phyloP scores from a whole-genome alignment of 345 rosid species.

The Firmiana major region DNA sequence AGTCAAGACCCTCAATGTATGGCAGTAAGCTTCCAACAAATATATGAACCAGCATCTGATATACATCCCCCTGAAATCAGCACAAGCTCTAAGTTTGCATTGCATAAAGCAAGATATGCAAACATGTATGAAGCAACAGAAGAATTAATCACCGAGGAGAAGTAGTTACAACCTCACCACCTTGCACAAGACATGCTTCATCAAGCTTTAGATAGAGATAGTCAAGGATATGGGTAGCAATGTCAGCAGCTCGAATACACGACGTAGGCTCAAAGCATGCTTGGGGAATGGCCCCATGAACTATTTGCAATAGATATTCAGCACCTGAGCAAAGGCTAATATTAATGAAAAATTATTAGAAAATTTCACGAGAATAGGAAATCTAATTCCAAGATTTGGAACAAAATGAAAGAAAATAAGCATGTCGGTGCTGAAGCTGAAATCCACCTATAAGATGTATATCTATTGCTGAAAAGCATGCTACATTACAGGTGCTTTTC shows the following conservation, averaged over 20 bases:
- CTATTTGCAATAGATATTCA: conserved; percentile 67
- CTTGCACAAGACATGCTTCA: conserved; percentile 78
- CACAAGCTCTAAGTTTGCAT: conserved; percentile 9
- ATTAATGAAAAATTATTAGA: conserved; percentile 33
- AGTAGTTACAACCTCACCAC: conserved; percentile 78
- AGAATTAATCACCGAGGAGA: neutral
- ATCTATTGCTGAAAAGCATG: neutral
- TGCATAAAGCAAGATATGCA: conserved; percentile 13
- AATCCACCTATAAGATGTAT: neutral
- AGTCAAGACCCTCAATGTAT: conserved; percentile 69
- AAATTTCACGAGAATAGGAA: conserved; percentile 21
- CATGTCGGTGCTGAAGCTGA: neutral
- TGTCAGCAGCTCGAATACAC: conserved; percentile 55
- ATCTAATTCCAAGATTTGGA: neutral
- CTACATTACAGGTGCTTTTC: no score
- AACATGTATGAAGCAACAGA: conserved; percentile 12
- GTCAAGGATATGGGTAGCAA: conserved; percentile 67
- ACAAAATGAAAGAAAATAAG: neutral
- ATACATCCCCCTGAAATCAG: conserved; percentile 73
- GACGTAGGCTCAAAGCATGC: conserved; percentile 46
- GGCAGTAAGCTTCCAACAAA: conserved; percentile 78
- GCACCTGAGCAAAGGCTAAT: conserved; percentile 66
- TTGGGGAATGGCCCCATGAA: conserved; percentile 63
- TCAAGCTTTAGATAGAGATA: conserved; percentile 73
- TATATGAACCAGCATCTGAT: conserved; percentile 71